Percentiles rank a stretch among this genome's conserved stretches.
Evolutionary conservation across 805 yeast species (phyloP).

Genomic region (Brettanomyces naardenensis): DNA sequence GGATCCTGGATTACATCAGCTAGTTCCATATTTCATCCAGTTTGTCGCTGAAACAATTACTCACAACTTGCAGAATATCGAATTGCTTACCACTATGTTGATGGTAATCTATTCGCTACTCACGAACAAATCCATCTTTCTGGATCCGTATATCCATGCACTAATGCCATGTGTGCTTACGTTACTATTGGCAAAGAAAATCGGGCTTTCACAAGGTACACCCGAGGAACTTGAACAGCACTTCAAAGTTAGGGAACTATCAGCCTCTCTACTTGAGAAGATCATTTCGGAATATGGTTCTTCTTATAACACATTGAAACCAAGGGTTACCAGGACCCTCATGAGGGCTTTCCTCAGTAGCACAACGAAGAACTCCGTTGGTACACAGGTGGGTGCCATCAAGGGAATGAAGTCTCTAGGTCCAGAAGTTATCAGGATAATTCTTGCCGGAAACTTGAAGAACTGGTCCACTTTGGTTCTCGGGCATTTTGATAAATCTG

Average conservation of each 20-base stretch:
- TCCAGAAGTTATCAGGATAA: constrained; percentile 76
- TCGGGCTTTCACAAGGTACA: constrained; percentile 41
- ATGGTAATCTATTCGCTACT: constrained; percentile 82
- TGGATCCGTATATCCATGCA: constrained; percentile 95
- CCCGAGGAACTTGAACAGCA: constrained; percentile 24
- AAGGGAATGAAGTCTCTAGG: constrained; percentile 81
- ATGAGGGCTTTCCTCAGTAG: constrained; percentile 80
- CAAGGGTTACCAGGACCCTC: constrained; percentile 88
- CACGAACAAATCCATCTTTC: constrained; percentile 74
- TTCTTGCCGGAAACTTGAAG: constrained; percentile 74
- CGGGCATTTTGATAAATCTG: constrained; percentile 15
- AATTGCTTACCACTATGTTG: constrained; percentile 71
- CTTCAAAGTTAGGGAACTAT: constrained; percentile 74
- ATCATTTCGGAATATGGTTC: constrained; percentile 77
- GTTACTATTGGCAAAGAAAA: constrained; percentile 74
- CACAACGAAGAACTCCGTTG: constrained; percentile 63
- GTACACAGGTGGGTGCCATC: constrained; percentile 89
- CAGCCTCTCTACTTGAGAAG: constrained; percentile 73
- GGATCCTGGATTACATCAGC: constrained; percentile 94
- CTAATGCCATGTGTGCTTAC: constrained; percentile 96
- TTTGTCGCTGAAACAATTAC: constrained; percentile 94
- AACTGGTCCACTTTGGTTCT: constrained; percentile 69
- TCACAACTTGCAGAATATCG: constrained; percentile 68
- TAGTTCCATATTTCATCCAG: constrained; percentile 94
- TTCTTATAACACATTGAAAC: constrained; percentile 81